phyloP scores from a whole-genome alignment of 441 rosid genomes.

The Brassica hybrid region DNA sequence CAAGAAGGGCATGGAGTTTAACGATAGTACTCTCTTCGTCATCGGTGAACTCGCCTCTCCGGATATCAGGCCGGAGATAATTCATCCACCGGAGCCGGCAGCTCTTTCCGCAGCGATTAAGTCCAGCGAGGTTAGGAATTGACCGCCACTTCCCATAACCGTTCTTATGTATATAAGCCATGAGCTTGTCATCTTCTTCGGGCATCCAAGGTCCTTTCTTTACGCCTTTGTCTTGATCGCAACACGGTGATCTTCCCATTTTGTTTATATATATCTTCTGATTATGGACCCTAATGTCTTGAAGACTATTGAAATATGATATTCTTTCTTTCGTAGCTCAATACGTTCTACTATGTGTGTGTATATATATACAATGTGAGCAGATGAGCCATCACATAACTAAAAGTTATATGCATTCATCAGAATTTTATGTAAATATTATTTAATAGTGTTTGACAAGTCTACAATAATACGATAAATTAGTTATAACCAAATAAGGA shows the following conservation, averaged over 20 bases:
- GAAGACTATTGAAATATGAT: slow-evolving; percentile 6
- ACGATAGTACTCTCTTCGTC: slow-evolving; percentile 55
- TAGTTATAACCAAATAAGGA: slow-evolving; percentile 14
- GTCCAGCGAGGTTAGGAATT: slow-evolving; percentile 50
- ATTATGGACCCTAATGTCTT: slow-evolving; percentile 14
- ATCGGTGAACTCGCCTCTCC: slow-evolving; percentile 51
- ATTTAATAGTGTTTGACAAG: slow-evolving; percentile 18
- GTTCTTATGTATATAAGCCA: slow-evolving; percentile 37
- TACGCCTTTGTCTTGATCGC: slow-evolving; percentile 45
- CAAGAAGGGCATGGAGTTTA: slow-evolving; percentile 53
- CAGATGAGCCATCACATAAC: slow-evolving; percentile 22
- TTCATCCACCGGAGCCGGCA: slow-evolving; percentile 58
- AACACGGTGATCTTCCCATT: slow-evolving; percentile 47
- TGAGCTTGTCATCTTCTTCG: slow-evolving; percentile 53
- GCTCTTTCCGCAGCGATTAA: slow-evolving; percentile 59
- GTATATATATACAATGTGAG: slow-evolving; percentile 15
- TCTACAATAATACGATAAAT: slow-evolving; percentile 22
- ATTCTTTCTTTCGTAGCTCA: slow-evolving; percentile 16
- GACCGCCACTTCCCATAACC: slow-evolving; percentile 59
- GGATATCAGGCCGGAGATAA: slow-evolving; percentile 59
- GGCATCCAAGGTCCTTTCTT: slow-evolving; percentile 60
- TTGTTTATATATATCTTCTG: slow-evolving; percentile 2
- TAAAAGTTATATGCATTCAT: slow-evolving; percentile 33
- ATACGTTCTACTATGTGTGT: slow-evolving; percentile 14
- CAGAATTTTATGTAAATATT: slow-evolving; percentile 20